These are phyloP conservation scores for Tranzscheliella williamsii DNA, from an alignment of 1,284 basidiomycete genomes.

Conservation along the genomic window DNA sequence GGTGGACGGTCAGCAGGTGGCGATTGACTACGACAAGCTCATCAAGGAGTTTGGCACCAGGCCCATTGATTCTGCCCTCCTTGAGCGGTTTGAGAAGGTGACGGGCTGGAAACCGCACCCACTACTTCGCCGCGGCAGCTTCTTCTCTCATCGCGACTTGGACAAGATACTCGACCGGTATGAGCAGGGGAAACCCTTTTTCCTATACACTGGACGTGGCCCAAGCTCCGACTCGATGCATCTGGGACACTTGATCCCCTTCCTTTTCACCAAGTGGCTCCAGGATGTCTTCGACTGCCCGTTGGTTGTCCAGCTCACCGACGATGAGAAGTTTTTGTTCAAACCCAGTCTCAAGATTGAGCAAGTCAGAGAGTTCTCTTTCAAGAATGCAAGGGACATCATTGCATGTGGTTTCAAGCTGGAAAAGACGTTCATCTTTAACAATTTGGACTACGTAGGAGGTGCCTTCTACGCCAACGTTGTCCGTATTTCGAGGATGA, in stretches of 20 bases:
- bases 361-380: slow-evolving; percentile 81
- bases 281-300: slow-evolving; percentile 96
- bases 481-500: slow-evolving; percentile 86
- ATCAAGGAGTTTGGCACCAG: slow-evolving; percentile 91
- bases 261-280: slow-evolving; percentile 97
- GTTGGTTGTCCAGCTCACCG: slow-evolving; percentile 91
- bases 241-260: slow-evolving; percentile 95
- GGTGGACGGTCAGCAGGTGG: slow-evolving; percentile 78
- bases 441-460: slow-evolving; percentile 81
- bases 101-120: slow-evolving; percentile 91
- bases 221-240: slow-evolving; percentile 98
- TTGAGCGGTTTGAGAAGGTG: slow-evolving; percentile 86
- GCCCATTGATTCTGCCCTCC: slow-evolving; percentile 74
- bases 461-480: slow-evolving; percentile 94
- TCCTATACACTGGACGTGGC: slow-evolving; percentile 95
- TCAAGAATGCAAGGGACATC: slow-evolving; percentile 88
- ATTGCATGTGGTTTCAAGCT: slow-evolving; percentile 93
- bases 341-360: slow-evolving; percentile 90
- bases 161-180: slow-evolving; percentile 91
- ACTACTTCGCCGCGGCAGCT: slow-evolving; percentile 86
- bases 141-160: slow-evolving; percentile 97
- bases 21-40: slow-evolving; percentile 90
- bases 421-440: slow-evolving; percentile 96
- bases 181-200: slow-evolving; percentile 96
- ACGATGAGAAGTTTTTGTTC: slow-evolving; percentile 99